phyloP scores from a whole-genome alignment of 2,329 filamentous ascomycete species.

The Dryadomyces quercus-mongolicae region DNA sequence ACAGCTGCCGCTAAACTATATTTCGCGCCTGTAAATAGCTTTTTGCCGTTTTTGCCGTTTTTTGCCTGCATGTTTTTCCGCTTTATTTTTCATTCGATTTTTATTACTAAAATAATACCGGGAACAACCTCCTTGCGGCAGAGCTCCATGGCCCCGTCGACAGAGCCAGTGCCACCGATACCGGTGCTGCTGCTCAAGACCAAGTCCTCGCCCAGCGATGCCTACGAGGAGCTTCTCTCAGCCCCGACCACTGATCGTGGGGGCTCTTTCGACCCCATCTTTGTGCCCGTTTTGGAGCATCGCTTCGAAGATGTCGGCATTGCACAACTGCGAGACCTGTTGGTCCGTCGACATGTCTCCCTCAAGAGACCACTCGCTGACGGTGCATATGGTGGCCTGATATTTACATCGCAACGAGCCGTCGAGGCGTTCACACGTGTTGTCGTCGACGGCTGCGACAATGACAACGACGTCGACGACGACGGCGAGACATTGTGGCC shows the following conservation, averaged over 20 bases:
- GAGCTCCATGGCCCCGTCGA: slow-evolving; percentile 3
- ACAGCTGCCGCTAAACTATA: background rate
- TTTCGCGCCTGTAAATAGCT: background rate
- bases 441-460: slow-evolving; percentile 36
- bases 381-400: slow-evolving; percentile 56
- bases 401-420: slow-evolving; percentile 75
- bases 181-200: slow-evolving; percentile 70
- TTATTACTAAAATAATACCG: background rate
- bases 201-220: slow-evolving; percentile 56
- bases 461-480: slow-evolving; percentile 14
- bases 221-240: slow-evolving; percentile 58
- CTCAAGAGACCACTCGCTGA: slow-evolving; percentile 15
- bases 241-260: slow-evolving; percentile 18
- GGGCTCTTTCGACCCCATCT: slow-evolving; percentile 45
- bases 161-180: slow-evolving; percentile 8
- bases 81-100: background rate
- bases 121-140: too few relatives aligned
- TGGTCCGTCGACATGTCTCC: slow-evolving; percentile 30
- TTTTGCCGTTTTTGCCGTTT: background rate
- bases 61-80: background rate
- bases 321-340: slow-evolving; percentile 34
- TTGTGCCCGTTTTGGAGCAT: slow-evolving; percentile 69
- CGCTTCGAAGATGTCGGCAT: slow-evolving; percentile 50
- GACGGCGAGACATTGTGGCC: slow-evolving; percentile 28
- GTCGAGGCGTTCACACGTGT: slow-evolving; percentile 64